Evolutionary conservation across 345 rosid species (phyloP), one percentile per base, ranked within the genome.

Genomic region (Trapa incisa): DNA sequence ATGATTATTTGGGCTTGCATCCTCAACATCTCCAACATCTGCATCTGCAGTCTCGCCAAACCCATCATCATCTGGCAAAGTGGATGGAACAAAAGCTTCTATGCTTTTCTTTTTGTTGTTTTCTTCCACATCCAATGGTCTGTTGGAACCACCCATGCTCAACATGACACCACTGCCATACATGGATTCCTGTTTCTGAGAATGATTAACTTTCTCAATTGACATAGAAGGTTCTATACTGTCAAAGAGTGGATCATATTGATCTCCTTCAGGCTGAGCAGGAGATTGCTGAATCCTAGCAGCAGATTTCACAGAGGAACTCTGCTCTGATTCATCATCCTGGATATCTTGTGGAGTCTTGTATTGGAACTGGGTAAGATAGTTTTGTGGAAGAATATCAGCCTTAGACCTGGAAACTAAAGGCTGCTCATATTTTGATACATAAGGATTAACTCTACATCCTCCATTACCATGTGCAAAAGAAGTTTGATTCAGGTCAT

Each of bases 191-290:
- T 70, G 69, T 68, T 80, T 82, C 42, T 75, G 78, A 42, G 66
- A 67, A 73, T 73, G 53, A 71, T 76, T 82, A 54, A 61, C 61
- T 72, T 79, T 80, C 62, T 79, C 75, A 71, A 70, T 62, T 3
- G 80, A 74, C 58, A 71, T 84, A 70, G 84, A 74, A 15, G 92
- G 89, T 73, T 89, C 96, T 66, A 88, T 74, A 75, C 96, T 85
- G 81, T 92, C 98, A 53, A 89, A 75, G 61, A 89, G 80, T 2
- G 98, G 98, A 79, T 92, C 98, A 77, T 92, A 92, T 77, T 82
- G 89, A 70, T 82, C 89, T 50, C 79, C 75, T 53, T 72, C 84
- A 9, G 80, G 67, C 70, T 50, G 69, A 15, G 75, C 74, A 73
- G 75, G 60, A 68, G 64, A 63, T 63, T 71, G 81, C 54, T 75